Evolutionary conservation across 176 grass and related monocot species (phyloP).

Genomic region (Aegilops umbellulata): DNA sequence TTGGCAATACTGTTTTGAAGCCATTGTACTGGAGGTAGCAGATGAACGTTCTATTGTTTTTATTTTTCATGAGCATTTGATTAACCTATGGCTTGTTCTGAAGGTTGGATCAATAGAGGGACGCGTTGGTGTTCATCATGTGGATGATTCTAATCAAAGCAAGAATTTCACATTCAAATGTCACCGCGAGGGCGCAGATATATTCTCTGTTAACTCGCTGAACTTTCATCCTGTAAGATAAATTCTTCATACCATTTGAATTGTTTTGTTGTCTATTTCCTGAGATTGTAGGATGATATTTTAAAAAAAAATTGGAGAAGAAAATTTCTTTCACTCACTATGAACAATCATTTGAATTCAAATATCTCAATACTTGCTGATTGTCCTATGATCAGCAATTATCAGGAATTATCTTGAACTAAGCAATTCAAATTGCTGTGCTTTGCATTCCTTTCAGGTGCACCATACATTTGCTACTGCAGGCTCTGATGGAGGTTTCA

Average conservation of each 20-base stretch:
- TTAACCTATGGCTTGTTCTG: slow-evolving; percentile 26
- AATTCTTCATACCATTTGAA: neutral
- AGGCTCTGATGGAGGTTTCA: slow-evolving; percentile 75
- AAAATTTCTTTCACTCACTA: neutral
- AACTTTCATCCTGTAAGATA: slow-evolving; percentile 91
- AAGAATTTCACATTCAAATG: slow-evolving; percentile 98
- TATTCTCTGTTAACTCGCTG: slow-evolving; percentile 86
- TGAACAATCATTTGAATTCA: neutral
- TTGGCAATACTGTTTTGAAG: neutral
- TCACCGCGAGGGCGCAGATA: slow-evolving; percentile 70
- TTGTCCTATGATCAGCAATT: neutral
- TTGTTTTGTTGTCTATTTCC: slow-evolving; percentile 19
- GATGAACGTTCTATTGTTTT: neutral
- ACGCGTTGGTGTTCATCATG: slow-evolving; percentile 88
- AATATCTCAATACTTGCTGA: neutral
- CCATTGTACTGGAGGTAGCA: neutral
- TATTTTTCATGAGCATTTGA: neutral
- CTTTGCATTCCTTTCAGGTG: slow-evolving; percentile 46
- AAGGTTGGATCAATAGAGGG: slow-evolving; percentile 96
- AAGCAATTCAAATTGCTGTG: slow-evolving; percentile 10
- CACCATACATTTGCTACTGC: slow-evolving; percentile 82
- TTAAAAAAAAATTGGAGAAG: neutral
- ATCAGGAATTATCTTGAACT: slow-evolving; percentile 19
- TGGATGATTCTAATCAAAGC: slow-evolving; percentile 82
- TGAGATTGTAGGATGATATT: neutral